These are phyloP conservation scores for Fusarium pseudograminearum DNA, from an alignment of 2,329 filamentous ascomycete species.

Conservation along the genomic window DNA sequence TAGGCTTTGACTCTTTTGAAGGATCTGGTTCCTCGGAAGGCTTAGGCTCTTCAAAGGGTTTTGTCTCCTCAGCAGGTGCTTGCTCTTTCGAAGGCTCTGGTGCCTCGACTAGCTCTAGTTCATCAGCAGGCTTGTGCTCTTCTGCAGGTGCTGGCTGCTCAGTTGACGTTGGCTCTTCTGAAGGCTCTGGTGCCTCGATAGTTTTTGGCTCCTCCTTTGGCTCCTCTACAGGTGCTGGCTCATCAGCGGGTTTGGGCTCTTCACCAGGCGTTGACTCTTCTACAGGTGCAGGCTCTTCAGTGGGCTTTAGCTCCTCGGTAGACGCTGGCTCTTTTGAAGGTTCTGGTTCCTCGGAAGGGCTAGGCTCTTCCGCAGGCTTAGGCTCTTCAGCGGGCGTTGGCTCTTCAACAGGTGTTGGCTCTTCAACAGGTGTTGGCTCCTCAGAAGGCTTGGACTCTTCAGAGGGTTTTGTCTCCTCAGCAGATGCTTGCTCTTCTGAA, in stretches of 20 bases:
- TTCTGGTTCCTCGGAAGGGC: slow-evolving; percentile 2
- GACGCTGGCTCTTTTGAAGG: neutral
- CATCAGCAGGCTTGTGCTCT: neutral
- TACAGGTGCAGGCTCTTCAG: neutral
- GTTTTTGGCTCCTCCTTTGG: slow-evolving; percentile 6
- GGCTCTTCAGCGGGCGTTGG: slow-evolving; percentile 1
- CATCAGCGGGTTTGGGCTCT: neutral
- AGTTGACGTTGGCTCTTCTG: too few relatives aligned
- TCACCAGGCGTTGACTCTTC: neutral
- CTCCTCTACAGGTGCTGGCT: neutral
- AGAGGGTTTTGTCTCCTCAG: too few relatives aligned
- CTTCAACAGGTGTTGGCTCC: neutral
- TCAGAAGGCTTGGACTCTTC: too few relatives aligned
- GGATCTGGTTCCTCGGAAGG: neutral
- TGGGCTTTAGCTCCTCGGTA: slow-evolving; percentile 6
- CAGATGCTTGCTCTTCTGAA: too few relatives aligned
- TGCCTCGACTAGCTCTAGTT: neutral
- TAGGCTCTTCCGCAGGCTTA: slow-evolving; percentile 1
- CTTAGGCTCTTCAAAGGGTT: too few relatives aligned
- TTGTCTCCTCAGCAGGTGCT: too few relatives aligned
- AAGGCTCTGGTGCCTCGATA: neutral
- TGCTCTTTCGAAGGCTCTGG: neutral
- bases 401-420: neutral
- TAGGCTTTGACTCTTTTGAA: neutral
- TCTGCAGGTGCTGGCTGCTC: neutral